Percentiles rank a stretch among this genome's conserved stretches.
Conservation (phyloP, 148 eudicot genomes). For the Selenicereus undatus region DNA sequence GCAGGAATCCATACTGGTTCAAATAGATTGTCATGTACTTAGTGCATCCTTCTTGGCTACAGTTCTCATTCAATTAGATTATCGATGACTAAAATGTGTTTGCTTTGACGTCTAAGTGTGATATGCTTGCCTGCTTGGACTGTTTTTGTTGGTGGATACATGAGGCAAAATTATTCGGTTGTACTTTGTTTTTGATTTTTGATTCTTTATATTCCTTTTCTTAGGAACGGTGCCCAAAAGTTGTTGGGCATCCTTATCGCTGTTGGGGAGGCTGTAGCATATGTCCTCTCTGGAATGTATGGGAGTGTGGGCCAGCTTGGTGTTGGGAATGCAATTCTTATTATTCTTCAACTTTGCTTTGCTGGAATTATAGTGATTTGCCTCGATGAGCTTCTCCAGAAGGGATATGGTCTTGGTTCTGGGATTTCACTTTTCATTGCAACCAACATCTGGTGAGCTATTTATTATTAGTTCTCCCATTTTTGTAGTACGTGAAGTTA, state of each 20-base stretch:
- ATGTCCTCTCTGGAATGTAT: constrained; percentile 87
- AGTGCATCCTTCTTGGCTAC: too few relatives aligned
- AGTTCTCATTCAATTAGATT: too few relatives aligned
- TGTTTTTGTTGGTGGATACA: too few relatives aligned
- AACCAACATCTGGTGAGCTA: constrained; percentile 70
- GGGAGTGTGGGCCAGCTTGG: constrained; percentile 80
- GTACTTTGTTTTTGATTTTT: background rate
- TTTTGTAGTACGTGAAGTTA: too few relatives aligned
- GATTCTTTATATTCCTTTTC: background rate
- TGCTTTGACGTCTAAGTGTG: background rate
- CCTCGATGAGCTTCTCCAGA: constrained; percentile 86
- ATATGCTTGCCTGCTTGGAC: background rate
- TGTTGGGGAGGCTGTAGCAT: constrained; percentile 86
- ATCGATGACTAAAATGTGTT: too few relatives aligned
- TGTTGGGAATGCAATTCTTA: constrained; percentile 72
- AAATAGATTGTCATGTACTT: too few relatives aligned
- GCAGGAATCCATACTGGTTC: too few relatives aligned
- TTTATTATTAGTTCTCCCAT: background rate
- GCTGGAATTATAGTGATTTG: constrained; percentile 84
- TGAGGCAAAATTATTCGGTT: background rate
- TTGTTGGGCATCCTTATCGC: constrained; percentile 78
- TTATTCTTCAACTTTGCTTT: constrained; percentile 75
- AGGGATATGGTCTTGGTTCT: constrained; percentile 89
- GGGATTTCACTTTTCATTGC: constrained; percentile 84
- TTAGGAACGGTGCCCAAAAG: constrained; percentile 81